phyloP scores from a whole-genome alignment of 1,284 basidiomycete genomes.

The Coniferiporia sulphurascens region DNA sequence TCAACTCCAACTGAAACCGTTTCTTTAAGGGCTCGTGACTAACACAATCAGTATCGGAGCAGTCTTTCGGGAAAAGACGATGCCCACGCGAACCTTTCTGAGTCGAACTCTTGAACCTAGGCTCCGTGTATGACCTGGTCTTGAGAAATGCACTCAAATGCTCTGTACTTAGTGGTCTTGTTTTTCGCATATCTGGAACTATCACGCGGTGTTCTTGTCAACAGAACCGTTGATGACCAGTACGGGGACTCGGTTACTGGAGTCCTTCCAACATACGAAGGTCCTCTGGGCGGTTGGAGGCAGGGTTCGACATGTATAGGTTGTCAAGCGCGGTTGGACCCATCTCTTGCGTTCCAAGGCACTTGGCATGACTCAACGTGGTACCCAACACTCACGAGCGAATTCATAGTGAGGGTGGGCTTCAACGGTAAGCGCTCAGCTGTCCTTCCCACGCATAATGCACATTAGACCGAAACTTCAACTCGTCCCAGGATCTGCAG shows the following conservation, averaged over 20 bases:
- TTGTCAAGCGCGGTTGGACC: conserved; percentile 2
- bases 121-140: no score
- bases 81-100: no score
- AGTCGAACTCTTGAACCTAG: no score
- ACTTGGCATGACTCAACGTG: conserved; percentile 22
- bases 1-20: no score
- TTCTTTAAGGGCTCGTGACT: no score
- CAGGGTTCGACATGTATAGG: not conserved
- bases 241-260: not conserved
- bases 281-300: not conserved
- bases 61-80: no score
- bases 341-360: conserved; percentile 11
- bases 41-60: no score
- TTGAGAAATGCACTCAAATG: no score
- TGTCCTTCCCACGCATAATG: not conserved
- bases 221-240: not conserved
- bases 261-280: not conserved
- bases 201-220: not conserved
- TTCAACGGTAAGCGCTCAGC: conserved; percentile 3
- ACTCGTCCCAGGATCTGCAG: conserved; percentile 6
- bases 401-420: not conserved
- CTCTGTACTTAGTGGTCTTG: not conserved
- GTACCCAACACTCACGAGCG: not conserved
- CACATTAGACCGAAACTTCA: not conserved
- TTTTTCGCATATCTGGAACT: not conserved